phyloP scores from a whole-genome alignment of 805 yeast species.

The Metschnikowia gelsemii region DNA sequence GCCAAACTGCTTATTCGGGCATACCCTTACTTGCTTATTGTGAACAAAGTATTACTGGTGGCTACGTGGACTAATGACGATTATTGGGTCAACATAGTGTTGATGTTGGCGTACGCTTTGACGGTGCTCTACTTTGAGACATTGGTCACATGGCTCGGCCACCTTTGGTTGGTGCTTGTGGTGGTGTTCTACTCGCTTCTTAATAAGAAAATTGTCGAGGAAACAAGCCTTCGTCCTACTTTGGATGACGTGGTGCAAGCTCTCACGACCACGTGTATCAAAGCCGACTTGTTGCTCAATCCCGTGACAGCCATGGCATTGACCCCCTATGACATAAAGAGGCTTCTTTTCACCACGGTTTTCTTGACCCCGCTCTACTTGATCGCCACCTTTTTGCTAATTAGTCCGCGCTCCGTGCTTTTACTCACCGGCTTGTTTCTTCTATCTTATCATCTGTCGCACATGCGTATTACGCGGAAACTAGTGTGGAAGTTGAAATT shows the following conservation, averaged over 20 bases:
- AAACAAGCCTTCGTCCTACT: conserved; percentile 69
- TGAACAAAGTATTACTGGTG: conserved; percentile 66
- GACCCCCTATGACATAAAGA: conserved; percentile 72
- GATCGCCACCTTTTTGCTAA: conserved; percentile 59
- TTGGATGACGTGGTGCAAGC: conserved; percentile 82
- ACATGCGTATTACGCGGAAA: conserved; percentile 78
- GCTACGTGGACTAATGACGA: conserved; percentile 92
- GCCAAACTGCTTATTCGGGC: conserved; percentile 78
- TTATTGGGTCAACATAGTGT: conserved; percentile 67
- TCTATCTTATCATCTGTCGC: conserved; percentile 82
- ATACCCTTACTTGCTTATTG: conserved; percentile 78
- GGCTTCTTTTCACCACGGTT: conserved; percentile 79
- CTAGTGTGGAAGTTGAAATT: conserved; percentile 80
- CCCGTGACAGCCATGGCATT: conserved; percentile 79
- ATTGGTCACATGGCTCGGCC: conserved; percentile 81
- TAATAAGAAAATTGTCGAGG: conserved; percentile 54
- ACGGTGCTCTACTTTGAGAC: conserved; percentile 74
- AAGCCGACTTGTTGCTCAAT: conserved; percentile 71
- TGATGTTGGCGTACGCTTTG: conserved; percentile 54
- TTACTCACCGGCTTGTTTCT: conserved; percentile 57
- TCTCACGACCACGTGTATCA: conserved; percentile 69
- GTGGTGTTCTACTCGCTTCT: conserved; percentile 60
- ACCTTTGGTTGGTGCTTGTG: conserved; percentile 62
- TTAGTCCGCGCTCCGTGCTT: conserved; percentile 69
- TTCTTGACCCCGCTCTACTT: conserved; percentile 85